Base-by-base conservation (phyloP, 163 green algal genomes). In the Scenedesmus sp. region DNA sequence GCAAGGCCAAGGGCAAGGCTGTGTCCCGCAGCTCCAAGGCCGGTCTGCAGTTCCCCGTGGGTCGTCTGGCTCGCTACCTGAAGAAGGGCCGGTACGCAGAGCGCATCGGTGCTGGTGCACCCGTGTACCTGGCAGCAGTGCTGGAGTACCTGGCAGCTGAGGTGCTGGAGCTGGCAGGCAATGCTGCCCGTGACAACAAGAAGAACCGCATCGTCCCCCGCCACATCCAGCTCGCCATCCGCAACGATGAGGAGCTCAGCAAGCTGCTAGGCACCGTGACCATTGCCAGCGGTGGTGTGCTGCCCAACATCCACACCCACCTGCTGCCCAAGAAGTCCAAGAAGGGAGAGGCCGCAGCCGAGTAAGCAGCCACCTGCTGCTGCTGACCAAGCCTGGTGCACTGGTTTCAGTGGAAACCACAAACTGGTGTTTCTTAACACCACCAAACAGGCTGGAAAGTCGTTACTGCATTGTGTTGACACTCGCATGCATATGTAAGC, bases 181-280 rank as follows among this genome's bases (percentile, higher is more conserved):
- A 99, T 87, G 97, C 97, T 35, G 96, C 97, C 43, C 94, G 97
- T 49, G 97, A 99, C 95, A 98, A 98, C 95, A 98, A 98, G 96
- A 99, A 98, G 97, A 97, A 95, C 37, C 94, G 97, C 90, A 98
- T 99, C 93, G 93, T 98, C 35, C 97, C 97, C 51, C 93, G 97
- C 89, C 98, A 99, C 96, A 99, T 99, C 93, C 98, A 99, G 96
- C 95, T 99, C 68, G 98, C 98, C 42, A 97, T 99, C 87, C 96
- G 98, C 95, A 99, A 99, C 94, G 98, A 99, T 93, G 98, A 99
- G 96, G 98, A 99, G 96, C 96, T 99, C 89, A 96, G 88, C 97
- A 99, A 99, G 98, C 96, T 99, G 87, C 95, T 99, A 35, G 95
- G 95, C 82, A 93, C 94, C 37, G 98, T 99, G 68, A 99, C 97